Conservation (phyloP, 441 rosid species). For the Adansonia madagascariensis region DNA sequence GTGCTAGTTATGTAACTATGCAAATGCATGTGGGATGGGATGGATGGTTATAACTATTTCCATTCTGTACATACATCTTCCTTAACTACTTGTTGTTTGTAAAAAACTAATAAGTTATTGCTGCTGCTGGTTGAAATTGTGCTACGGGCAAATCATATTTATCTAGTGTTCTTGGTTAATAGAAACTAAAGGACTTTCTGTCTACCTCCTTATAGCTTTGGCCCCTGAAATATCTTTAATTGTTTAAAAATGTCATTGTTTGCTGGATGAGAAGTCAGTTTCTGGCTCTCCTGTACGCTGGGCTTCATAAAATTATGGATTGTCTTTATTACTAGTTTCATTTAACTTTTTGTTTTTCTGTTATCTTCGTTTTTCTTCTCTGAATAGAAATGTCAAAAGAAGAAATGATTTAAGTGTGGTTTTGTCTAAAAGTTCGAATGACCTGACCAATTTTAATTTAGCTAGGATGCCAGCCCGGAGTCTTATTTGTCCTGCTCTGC, state of each 20-base stretch:
- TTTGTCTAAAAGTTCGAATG: neutral
- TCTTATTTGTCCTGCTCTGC: slow-evolving; percentile 6
- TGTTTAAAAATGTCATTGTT: neutral
- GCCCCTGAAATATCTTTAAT: slow-evolving; percentile 1
- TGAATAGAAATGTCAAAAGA: neutral
- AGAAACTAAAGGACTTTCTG: neutral
- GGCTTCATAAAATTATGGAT: neutral
- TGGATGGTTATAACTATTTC: slow-evolving; percentile 8
- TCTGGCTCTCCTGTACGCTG: neutral
- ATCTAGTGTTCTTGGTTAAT: slow-evolving; percentile 1
- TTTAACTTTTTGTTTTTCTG: neutral
- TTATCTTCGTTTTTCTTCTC: neutral
- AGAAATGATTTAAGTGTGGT: neutral
- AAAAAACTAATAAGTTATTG: neutral
- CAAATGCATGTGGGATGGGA: slow-evolving; percentile 13
- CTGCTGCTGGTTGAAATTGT: slow-evolving; percentile 10
- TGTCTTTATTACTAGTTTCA: neutral
- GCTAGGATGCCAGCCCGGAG: neutral
- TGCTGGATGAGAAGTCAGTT: slow-evolving; percentile 6
- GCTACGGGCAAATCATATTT: neutral
- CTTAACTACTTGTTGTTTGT: slow-evolving; percentile 10
- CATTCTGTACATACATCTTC: slow-evolving; percentile 1
- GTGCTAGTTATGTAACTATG: slow-evolving; percentile 17
- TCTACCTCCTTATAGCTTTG: slow-evolving; percentile 15
- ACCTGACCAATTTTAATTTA: neutral